Evolutionary conservation across 768 basidiomycete genomes (phyloP).

Genomic region (Boletus patriciae): DNA sequence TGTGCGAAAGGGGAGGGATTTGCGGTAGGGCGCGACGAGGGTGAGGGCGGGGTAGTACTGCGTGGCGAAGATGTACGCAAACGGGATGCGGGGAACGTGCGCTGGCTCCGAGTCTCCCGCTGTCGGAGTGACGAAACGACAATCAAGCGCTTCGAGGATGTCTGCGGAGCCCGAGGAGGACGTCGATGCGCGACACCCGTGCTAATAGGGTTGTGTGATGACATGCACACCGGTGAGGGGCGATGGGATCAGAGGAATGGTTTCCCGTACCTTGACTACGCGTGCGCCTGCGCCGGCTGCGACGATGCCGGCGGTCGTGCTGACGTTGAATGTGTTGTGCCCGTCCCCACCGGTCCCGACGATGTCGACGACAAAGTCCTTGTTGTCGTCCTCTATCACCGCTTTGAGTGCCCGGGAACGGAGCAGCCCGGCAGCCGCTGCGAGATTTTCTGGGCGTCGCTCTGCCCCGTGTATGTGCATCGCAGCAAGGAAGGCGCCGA

Average conservation of each 20-base stretch:
- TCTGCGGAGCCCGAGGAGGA: constrained; percentile 95
- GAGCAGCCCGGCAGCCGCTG: constrained; percentile 75
- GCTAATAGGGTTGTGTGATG: constrained; percentile 46
- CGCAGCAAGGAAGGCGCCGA: constrained; percentile 88
- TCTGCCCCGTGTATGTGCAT: constrained; percentile 81
- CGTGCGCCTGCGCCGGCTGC: constrained; percentile 93
- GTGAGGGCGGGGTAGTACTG: constrained; percentile 91
- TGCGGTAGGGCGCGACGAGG: constrained; percentile 78
- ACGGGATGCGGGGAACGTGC: constrained; percentile 67
- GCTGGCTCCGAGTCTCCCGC: constrained; percentile 35
- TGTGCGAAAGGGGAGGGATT: constrained; percentile 87
- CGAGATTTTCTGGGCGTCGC: constrained; percentile 69
- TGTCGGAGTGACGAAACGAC: constrained; percentile 66
- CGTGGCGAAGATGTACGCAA: constrained; percentile 91
- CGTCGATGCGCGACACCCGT: constrained; percentile 87
- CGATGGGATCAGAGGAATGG: not conserved
- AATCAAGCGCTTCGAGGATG: constrained; percentile 80
- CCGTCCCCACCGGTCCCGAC: constrained; percentile 75
- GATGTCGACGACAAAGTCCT: constrained; percentile 66
- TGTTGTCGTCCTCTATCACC: constrained; percentile 52
- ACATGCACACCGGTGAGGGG: not conserved
- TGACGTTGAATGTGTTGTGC: constrained; percentile 95
- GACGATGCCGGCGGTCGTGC: constrained; percentile 90
- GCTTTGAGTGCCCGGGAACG: constrained; percentile 66
- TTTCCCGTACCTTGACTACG: constrained; percentile 73